phyloP scores from a whole-genome alignment of 768 basidiomycete genomes.

The Serendipita sp. region DNA sequence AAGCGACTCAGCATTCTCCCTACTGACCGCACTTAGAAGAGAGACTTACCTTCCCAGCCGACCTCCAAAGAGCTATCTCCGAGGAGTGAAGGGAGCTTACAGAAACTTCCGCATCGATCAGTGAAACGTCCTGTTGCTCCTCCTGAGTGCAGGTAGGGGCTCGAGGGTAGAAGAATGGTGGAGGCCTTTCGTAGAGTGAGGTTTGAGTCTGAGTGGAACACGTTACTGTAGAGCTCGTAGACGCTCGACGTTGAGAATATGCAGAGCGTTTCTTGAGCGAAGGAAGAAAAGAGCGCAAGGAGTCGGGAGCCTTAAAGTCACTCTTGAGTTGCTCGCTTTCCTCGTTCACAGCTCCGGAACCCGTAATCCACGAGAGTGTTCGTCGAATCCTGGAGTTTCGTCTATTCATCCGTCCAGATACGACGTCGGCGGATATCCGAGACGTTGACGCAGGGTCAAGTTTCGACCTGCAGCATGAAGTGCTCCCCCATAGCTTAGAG shows the following conservation, averaged over 20 bases:
- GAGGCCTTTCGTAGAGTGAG: background rate
- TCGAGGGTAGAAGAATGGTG: constrained; percentile 1
- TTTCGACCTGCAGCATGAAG: no score
- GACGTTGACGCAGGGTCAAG: no score
- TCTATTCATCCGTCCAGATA: no score
- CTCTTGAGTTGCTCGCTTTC: background rate
- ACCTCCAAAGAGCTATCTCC: background rate
- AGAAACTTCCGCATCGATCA: background rate
- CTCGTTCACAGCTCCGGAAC: background rate
- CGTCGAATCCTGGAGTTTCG: no score
- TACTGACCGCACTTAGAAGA: no score
- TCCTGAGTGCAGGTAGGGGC: background rate
- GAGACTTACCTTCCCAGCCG: no score
- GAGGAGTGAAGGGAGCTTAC: background rate
- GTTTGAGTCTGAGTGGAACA: background rate
- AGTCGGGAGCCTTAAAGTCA: background rate
- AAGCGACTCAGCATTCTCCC: no score
- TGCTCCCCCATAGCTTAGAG: no score
- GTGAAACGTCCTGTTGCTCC: background rate
- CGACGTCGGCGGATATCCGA: no score
- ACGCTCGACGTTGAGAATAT: no score
- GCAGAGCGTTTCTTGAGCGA: background rate
- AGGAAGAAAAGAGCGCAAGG: background rate
- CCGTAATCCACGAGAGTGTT: background rate
- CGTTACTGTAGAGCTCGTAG: background rate